Base-by-base conservation (phyloP, 2,329 filamentous ascomycete genomes). In the Purpureocillium takamizusanense region DNA sequence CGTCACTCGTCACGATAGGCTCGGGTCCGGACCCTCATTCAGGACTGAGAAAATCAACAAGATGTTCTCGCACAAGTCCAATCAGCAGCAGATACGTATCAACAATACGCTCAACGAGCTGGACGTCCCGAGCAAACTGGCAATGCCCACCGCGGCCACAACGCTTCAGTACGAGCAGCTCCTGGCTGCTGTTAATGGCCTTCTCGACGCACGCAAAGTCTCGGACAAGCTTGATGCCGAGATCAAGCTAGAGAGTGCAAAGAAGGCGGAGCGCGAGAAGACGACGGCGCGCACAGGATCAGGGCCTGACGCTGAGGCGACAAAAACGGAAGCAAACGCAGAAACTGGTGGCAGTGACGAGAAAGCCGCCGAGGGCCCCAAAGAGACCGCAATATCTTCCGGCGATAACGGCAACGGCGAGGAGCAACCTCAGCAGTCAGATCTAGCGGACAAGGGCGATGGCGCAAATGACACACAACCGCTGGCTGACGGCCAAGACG, bases 21-120 rank as follows among this genome's bases (percentile, higher is more conserved):
- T 95, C 30, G 80, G 83, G 2, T 83, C 82, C 8, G 90, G 92
- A 7, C 86, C 95, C 28, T 83, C 86, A 12, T 97, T 97, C 72
- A 85, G 90, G 11, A 87, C 87, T 21, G 85, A 90, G 51, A 82
- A 78, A 57, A 76, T 90, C 42, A 81, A 82, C 49, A 88, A 88
- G 59, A 75, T 86, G 17, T 82, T 87, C 40, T 78, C 80, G 29
- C 83, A 83, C 46, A 89, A 89, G 63, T 83, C 76, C 13, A 77
- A 81, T 38, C 76, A 83, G 43, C 84, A 89, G 55, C 85, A 86
- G 47, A 62, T 78, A 43, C 83, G 85, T 46, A 88, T 92, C 46
- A 78, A 72, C 12, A 81, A 82, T 39, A 79, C 80, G 4, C 74
- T 92, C 17, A 71, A 70, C 31, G 82, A 88, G 57, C 66, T 90